Evolutionary conservation across 2,329 filamentous ascomycete genomes (phyloP).

Genomic region (Phyllachora maydis): DNA sequence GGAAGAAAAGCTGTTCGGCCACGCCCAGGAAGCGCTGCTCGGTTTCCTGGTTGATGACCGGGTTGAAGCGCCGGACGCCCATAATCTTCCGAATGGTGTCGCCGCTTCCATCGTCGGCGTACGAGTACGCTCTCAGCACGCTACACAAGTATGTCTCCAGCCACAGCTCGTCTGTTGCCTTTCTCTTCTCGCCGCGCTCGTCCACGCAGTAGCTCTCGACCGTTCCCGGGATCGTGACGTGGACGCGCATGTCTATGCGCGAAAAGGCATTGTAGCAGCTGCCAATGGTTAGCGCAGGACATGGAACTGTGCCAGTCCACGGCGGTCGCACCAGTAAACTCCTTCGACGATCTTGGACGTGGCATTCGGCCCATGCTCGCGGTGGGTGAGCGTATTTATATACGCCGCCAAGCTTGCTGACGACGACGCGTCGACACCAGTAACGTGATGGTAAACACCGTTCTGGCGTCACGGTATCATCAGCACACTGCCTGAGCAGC

Average conservation of each 20-base stretch:
- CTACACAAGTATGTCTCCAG: constrained; percentile 94
- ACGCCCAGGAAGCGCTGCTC: constrained; percentile 92
- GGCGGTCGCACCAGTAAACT: constrained; percentile 62
- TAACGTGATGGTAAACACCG: constrained; percentile 95
- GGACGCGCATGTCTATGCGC: constrained; percentile 91
- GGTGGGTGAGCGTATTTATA: constrained; percentile 92
- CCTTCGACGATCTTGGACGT: constrained; percentile 80
- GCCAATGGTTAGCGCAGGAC: constrained; percentile 3
- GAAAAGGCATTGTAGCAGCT: constrained; percentile 98
- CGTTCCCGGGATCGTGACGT: constrained; percentile 89
- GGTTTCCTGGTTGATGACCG: constrained; percentile 92
- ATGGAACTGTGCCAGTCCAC: constrained; percentile 1
- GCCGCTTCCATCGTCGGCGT: constrained; percentile 86
- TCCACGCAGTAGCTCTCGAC: constrained; percentile 97
- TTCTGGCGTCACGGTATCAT: too few species aligned
- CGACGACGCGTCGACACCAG: constrained; percentile 88
- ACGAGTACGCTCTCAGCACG: constrained; percentile 83
- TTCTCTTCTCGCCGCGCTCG: constrained; percentile 84
- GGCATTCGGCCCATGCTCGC: constrained; percentile 55
- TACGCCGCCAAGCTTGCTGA: constrained; percentile 94
- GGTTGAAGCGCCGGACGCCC: constrained; percentile 92
- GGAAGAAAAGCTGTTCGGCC: constrained; percentile 87
- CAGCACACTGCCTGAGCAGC: too few species aligned
- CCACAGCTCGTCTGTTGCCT: constrained; percentile 87
- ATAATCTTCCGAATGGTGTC: constrained; percentile 94